A percentile compares a stretch with the other conserved stretches of the same genome.
Evolutionary conservation across 306 rosid genomes (phyloP).

Genomic region (Cyclanthera cordifolia): DNA sequence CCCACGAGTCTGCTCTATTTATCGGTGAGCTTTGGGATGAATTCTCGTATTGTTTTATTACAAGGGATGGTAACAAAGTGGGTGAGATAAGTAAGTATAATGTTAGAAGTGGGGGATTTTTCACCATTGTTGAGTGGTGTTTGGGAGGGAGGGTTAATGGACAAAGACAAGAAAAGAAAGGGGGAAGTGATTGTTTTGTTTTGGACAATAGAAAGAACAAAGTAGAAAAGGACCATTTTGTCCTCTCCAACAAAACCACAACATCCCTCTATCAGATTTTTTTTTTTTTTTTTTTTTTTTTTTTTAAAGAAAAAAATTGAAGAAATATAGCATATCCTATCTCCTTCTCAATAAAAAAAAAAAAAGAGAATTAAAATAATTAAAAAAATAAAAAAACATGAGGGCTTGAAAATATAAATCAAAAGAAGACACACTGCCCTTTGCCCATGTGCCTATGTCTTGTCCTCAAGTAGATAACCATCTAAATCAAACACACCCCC

Average conservation of each 20-base stretch:
- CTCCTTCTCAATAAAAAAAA: slow-evolving; percentile 9
- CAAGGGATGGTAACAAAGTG: background rate
- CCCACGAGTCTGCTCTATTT: too few relatives aligned
- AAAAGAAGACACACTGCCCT: background rate
- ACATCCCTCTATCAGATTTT: background rate
- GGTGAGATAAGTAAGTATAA: background rate
- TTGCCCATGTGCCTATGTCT: slow-evolving; percentile 69
- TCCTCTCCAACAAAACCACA: slow-evolving; percentile 25
- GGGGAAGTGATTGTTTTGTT: slow-evolving; percentile 17
- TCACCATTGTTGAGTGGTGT: slow-evolving; percentile 9
- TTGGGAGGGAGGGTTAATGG: background rate
- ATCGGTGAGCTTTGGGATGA: too few relatives aligned
- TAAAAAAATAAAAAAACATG: too few relatives aligned
- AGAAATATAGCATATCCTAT: too few relatives aligned
- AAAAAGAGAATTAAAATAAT: background rate
- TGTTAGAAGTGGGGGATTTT: slow-evolving; percentile 13
- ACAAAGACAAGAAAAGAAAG: slow-evolving; percentile 17
- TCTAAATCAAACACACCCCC: slow-evolving; percentile 33
- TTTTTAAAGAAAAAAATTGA: background rate
- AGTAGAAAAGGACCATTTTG: slow-evolving; percentile 39
- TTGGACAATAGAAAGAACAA: slow-evolving; percentile 44
- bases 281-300: too few relatives aligned
- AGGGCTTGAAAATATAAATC: slow-evolving; percentile 1
- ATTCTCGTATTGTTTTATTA: too few relatives aligned
- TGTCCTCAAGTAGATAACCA: slow-evolving; percentile 51